These are phyloP conservation scores for Clonostachys rhizophaga DNA, from an alignment of 2,329 filamentous ascomycete genomes.

Conservation along the genomic window DNA sequence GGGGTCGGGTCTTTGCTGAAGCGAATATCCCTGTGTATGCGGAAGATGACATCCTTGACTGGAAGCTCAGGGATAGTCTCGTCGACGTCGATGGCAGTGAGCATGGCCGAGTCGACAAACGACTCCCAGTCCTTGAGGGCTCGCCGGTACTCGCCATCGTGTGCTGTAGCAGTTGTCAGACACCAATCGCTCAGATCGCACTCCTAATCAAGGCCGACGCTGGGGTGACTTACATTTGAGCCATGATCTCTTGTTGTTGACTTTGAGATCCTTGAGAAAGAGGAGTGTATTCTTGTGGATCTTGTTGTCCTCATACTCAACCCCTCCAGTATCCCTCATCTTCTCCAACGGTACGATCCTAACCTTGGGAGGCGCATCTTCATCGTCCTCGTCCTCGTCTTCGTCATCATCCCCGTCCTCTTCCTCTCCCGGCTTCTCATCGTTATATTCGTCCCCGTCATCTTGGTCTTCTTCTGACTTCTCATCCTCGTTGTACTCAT, in stretches of 20 bases:
- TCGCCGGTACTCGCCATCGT: constrained; percentile 75
- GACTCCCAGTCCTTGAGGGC: constrained; percentile 77
- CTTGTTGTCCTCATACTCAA: constrained; percentile 43
- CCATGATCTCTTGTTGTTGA: constrained; percentile 55
- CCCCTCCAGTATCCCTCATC: constrained; percentile 22
- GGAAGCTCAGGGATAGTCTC: constrained; percentile 83
- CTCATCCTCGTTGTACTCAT: constrained; percentile 8
- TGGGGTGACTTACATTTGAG: constrained; percentile 42
- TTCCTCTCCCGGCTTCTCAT: constrained; percentile 13
- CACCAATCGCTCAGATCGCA: too few relatives aligned
- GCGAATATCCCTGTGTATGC: constrained; percentile 82
- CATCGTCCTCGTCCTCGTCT: constrained; percentile 27
- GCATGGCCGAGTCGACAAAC: constrained; percentile 69
- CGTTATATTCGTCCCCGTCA: constrained; percentile 13
- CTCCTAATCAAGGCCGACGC: neutral
- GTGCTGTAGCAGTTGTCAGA: constrained; percentile 40
- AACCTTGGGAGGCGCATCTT: constrained; percentile 24
- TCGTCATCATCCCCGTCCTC: constrained; percentile 18
- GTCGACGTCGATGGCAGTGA: constrained; percentile 67
- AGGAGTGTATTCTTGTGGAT: constrained; percentile 54
- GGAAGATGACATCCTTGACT: constrained; percentile 79
- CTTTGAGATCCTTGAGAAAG: constrained; percentile 54
- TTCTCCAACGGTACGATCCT: constrained; percentile 27
- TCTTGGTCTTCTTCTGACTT: constrained; percentile 1
- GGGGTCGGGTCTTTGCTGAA: constrained; percentile 83